Base-by-base conservation (phyloP, 192 early-diverging fungal genomes). In the Coemansia sp. region DNA sequence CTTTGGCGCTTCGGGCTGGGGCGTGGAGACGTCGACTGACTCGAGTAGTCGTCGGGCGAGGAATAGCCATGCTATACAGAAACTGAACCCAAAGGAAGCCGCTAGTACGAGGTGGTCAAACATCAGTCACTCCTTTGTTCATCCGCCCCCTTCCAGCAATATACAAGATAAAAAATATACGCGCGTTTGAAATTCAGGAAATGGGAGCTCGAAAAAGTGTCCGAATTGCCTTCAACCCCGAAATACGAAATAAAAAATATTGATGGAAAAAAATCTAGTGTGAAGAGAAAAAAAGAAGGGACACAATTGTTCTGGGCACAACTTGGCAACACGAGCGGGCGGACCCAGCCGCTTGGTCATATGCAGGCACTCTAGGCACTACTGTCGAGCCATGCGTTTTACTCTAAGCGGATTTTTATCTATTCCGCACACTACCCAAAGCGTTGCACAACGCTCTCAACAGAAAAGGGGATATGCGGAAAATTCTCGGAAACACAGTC, bases 41-140 rank as follows among this genome's bases (percentile, higher is more conserved):
- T 82, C 84, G 59, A 90, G 87, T 59, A 92, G 79, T 33, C 85
- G 85, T 42, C 88, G 82, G 37, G 88, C 85, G 7, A 92, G 77
- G 60, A 90, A 92, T 14, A 84, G 61, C 85, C 88, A 89, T 28
- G 87, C 90, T 41, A 90, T 68, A n/a, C 85, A 79, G 71, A 90
- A 92, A 72, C 89, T 90, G 11, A 89, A 58, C 39, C 77, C 77
- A 65, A 87, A 88, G 34, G 87, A 89, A 37, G 82, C 85, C 42
- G 79, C 69, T 12, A 89, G 72, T 39, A 92, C 75, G 13, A 87
- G 55, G 20, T 76, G 73, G 71, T 88, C 85, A 1, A 85, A 39
- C 70, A 73, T 67, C 52, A 33, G 52, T 26, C 52, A 28, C 25
- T n/a, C 14, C 10, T 42, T 43, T 26, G 35, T 31, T 58, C 31